Evolutionary conservation across 1,284 basidiomycete species (phyloP).

Genomic region (Anthracocystis panici-leucophaei): DNA sequence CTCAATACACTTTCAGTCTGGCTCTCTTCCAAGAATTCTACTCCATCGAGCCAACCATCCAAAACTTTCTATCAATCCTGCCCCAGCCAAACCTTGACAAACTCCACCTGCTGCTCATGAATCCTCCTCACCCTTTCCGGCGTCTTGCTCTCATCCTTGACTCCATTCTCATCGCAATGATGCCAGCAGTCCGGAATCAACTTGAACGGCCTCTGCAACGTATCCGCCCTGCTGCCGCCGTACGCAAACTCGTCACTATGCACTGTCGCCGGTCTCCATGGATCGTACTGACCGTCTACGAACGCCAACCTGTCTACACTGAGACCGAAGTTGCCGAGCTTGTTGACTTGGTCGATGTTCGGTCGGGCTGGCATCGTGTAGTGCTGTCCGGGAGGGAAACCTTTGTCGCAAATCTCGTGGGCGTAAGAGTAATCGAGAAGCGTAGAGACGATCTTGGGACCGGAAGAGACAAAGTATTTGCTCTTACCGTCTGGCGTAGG

Average conservation of each 20-base stretch:
- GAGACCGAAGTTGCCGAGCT: slow-evolving; percentile 73
- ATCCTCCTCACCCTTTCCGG: slow-evolving; percentile 83
- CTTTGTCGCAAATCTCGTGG: slow-evolving; percentile 83
- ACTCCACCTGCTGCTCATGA: slow-evolving; percentile 82
- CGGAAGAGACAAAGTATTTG: slow-evolving; percentile 37
- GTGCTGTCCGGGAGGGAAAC: slow-evolving; percentile 82
- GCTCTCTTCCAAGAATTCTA: neutral
- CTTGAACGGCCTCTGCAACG: slow-evolving; percentile 82
- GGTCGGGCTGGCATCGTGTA: slow-evolving; percentile 80
- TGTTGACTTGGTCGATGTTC: slow-evolving; percentile 83
- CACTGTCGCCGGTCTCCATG: slow-evolving; percentile 87
- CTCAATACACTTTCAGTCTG: slow-evolving; percentile 2
- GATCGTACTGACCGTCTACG: slow-evolving; percentile 85
- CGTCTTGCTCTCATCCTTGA: slow-evolving; percentile 72
- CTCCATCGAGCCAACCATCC: no score
- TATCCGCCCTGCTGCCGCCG: slow-evolving; percentile 79
- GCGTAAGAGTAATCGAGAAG: slow-evolving; percentile 81
- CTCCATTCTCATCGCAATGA: slow-evolving; percentile 59
- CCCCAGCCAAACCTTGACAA: slow-evolving; percentile 85
- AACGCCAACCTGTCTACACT: slow-evolving; percentile 83
- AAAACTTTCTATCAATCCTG: slow-evolving; percentile 69
- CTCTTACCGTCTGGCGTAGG: slow-evolving; percentile 34
- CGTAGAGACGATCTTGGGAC: slow-evolving; percentile 79
- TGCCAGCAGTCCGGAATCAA: slow-evolving; percentile 76
- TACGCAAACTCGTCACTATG: slow-evolving; percentile 77